These are phyloP conservation scores for Spironucleus salmonicida DNA, from an alignment of 208 protist species.

Conservation along the genomic window DNA sequence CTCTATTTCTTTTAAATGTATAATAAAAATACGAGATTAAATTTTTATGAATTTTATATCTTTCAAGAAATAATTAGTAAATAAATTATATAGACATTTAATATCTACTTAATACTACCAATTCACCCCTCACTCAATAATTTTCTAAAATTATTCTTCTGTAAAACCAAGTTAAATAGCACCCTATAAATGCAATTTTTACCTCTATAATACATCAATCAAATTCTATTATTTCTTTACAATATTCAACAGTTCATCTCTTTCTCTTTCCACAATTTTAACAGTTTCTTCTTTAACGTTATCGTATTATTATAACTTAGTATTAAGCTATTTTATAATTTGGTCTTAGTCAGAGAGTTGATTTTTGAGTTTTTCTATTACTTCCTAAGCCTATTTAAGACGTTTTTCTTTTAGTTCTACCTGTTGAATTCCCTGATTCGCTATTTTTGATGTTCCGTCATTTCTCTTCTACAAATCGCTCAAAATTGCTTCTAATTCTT, in stretches of 20 bases:
- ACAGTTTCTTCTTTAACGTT: not conserved
- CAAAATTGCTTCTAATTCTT: not conserved
- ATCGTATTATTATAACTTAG: not conserved
- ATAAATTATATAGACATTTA: too few species aligned
- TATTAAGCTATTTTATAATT: not conserved
- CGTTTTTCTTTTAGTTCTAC: not conserved
- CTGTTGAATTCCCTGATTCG: not conserved
- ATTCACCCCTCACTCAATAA: too few species aligned
- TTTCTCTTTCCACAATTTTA: not conserved
- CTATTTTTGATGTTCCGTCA: not conserved
- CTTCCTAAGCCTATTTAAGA: not conserved
- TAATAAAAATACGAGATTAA: too few species aligned
- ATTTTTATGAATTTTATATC: too few species aligned
- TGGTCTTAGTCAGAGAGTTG: not conserved
- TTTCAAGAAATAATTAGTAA: too few species aligned
- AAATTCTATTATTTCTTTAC: conserved; percentile 22
- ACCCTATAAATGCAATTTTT: conserved; percentile 28
- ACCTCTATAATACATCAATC: conserved; percentile 25
- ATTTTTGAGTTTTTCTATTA: conserved; percentile 9
- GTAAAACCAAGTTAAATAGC: conserved; percentile 13
- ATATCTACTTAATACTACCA: too few species aligned
- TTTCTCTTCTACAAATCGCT: not conserved
- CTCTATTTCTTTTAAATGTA: too few species aligned
- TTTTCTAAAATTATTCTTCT: not conserved
- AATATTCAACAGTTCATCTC: conserved; percentile 2